Evolutionary conservation across 345 rosid species (phyloP).

Genomic region (Citrus reticulata): DNA sequence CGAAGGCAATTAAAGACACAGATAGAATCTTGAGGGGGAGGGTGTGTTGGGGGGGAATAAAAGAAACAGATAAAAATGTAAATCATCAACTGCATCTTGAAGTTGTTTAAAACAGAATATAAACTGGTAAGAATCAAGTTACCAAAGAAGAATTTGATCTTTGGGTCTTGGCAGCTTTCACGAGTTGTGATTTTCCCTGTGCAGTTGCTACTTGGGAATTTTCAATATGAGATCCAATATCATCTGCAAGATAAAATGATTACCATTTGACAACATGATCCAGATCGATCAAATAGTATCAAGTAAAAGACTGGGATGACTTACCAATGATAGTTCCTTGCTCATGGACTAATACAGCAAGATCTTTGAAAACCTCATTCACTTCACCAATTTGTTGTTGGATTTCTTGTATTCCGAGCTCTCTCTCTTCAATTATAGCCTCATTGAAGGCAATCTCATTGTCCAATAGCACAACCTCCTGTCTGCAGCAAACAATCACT

Average conservation of each 20-base stretch:
- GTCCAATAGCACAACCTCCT: constrained; percentile 76
- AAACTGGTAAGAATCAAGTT: constrained; percentile 5
- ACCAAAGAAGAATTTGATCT: constrained; percentile 93
- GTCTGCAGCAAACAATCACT: constrained; percentile 45
- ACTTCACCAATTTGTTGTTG: constrained; percentile 98
- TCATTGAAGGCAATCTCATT: constrained; percentile 91
- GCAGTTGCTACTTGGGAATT: constrained; percentile 69
- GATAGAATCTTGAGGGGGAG: too few relatives aligned
- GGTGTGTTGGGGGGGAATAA: too few relatives aligned
- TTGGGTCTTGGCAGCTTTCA: constrained; percentile 78
- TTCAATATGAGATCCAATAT: constrained; percentile 71
- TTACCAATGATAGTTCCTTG: constrained; percentile 90
- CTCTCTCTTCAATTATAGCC: constrained; percentile 92
- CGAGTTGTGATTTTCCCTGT: constrained; percentile 75
- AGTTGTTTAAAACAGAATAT: not conserved
- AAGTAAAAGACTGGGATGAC: constrained; percentile 13
- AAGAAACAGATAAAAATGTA: not conserved
- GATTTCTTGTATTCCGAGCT: constrained; percentile 89
- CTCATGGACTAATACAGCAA: constrained; percentile 89
- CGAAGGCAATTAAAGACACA: not conserved
- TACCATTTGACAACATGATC: constrained; percentile 3
- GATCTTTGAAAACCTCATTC: constrained; percentile 88
- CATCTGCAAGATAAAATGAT: constrained; percentile 49
- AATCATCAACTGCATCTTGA: not conserved
- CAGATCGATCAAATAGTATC: not conserved